These are phyloP conservation scores for Monosporascus sp. DNA, from an alignment of 2,329 filamentous ascomycete genomes.

Conservation along the genomic window DNA sequence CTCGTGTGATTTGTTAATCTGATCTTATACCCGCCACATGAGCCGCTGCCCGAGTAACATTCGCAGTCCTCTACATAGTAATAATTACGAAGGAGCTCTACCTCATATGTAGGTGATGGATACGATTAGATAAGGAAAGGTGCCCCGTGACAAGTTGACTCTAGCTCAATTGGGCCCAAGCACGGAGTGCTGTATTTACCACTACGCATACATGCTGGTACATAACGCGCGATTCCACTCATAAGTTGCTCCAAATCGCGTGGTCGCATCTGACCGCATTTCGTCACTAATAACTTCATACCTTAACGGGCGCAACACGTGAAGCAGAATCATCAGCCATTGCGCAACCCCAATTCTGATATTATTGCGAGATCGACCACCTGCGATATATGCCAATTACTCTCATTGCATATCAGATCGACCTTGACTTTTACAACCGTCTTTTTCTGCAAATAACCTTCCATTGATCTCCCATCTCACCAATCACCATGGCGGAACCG, in stretches of 20 bases:
- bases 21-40: too few relatives aligned
- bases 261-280: background rate
- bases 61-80: too few relatives aligned
- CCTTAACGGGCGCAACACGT: background rate
- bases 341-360: background rate
- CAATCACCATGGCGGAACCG: slow-evolving; percentile 24
- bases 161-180: too few relatives aligned
- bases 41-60: too few relatives aligned
- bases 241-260: background rate
- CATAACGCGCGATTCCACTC: background rate
- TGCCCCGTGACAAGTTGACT: too few relatives aligned
- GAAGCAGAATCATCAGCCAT: background rate
- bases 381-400: background rate
- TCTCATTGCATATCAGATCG: background rate
- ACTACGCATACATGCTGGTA: background rate
- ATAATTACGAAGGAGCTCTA: too few relatives aligned
- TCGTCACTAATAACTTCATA: background rate
- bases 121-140: too few relatives aligned
- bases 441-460: background rate
- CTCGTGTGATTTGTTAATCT: too few relatives aligned
- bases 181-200: too few relatives aligned
- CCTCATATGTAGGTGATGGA: too few relatives aligned
- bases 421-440: too few relatives aligned
- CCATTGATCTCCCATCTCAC: background rate
- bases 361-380: too few relatives aligned